Conservation (phyloP, 2,329 filamentous ascomycete genomes). For the Diaporthe velutina region DNA sequence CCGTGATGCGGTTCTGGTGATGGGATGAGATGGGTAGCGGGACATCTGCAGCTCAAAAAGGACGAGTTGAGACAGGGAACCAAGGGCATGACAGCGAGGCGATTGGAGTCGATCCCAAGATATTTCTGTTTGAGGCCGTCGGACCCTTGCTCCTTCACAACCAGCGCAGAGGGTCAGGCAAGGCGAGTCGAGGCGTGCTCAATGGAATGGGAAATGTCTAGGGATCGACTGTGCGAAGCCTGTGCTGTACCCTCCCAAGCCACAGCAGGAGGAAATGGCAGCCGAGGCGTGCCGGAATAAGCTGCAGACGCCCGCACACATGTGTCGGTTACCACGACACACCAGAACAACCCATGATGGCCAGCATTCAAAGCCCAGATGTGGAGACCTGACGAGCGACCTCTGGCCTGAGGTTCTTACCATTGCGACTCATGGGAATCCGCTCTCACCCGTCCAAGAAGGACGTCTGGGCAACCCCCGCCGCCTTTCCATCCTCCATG, state of each 20-base stretch:
- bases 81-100: slow-evolving; percentile 58
- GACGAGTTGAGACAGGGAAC: slow-evolving; percentile 51
- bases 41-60: slow-evolving; percentile 42
- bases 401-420: slow-evolving; percentile 80
- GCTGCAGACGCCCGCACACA: slow-evolving; percentile 37
- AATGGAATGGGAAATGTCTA: slow-evolving; percentile 50
- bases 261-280: slow-evolving; percentile 44
- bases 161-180: slow-evolving; percentile 56
- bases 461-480: slow-evolving; percentile 70
- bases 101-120: slow-evolving; percentile 48
- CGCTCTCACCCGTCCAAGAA: slow-evolving; percentile 64
- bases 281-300: slow-evolving; percentile 33
- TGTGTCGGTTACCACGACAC: slow-evolving; percentile 45
- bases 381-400: slow-evolving; percentile 80
- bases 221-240: slow-evolving; percentile 64
- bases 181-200: slow-evolving; percentile 49
- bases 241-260: slow-evolving; percentile 59
- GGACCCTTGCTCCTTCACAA: slow-evolving; percentile 55
- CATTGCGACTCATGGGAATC: slow-evolving; percentile 79
- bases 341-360: slow-evolving; percentile 49
- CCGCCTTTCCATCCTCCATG: slow-evolving; percentile 61
- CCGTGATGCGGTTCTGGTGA: slow-evolving; percentile 57
- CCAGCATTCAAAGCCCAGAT: slow-evolving; percentile 74
- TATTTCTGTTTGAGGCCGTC: slow-evolving; percentile 62
- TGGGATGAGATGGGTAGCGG: slow-evolving; percentile 45